Conservation (phyloP, 331 rosid species). For the Arachis monticola region DNA sequence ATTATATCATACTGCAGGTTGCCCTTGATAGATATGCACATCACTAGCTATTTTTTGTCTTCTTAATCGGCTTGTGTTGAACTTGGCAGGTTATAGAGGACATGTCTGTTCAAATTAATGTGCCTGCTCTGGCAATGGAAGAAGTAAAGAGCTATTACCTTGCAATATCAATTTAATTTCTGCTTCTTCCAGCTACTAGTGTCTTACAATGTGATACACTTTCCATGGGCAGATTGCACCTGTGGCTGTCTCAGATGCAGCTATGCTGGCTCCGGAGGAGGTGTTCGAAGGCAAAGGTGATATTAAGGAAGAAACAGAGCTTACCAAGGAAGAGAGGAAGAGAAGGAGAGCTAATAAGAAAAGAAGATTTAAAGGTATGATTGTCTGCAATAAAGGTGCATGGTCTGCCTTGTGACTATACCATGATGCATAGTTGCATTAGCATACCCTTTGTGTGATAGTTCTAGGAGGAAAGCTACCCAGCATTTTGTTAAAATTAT, state of each 20-base stretch:
- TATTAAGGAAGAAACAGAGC: constrained; percentile 85
- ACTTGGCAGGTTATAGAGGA: constrained; percentile 84
- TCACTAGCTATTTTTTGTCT: neutral
- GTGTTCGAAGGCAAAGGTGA: constrained; percentile 92
- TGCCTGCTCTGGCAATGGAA: constrained; percentile 99
- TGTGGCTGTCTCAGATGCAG: constrained; percentile 90
- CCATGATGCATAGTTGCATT: constrained; percentile 17
- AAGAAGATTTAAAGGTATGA: constrained; percentile 81
- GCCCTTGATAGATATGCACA: constrained; percentile 17
- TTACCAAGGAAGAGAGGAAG: constrained; percentile 86
- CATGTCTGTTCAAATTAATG: constrained; percentile 76
- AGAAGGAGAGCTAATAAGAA: constrained; percentile 91
- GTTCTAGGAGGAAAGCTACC: constrained; percentile 26
- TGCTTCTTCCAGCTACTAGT: constrained; percentile 9
- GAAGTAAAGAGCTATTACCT: constrained; percentile 61
- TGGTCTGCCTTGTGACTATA: constrained; percentile 33
- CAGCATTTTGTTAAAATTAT: constrained; percentile 22
- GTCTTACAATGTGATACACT: constrained; percentile 39
- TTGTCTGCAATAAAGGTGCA: neutral
- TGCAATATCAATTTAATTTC: constrained; percentile 8
- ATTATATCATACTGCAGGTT: constrained; percentile 27
- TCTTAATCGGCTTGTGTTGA: constrained; percentile 37
- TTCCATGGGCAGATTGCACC: constrained; percentile 82
- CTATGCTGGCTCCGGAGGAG: constrained; percentile 99
- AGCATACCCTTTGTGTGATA: neutral